phyloP scores from a whole-genome alignment of 192 early-diverging fungal genomes.

The Rhizoclosmatium sp. region DNA sequence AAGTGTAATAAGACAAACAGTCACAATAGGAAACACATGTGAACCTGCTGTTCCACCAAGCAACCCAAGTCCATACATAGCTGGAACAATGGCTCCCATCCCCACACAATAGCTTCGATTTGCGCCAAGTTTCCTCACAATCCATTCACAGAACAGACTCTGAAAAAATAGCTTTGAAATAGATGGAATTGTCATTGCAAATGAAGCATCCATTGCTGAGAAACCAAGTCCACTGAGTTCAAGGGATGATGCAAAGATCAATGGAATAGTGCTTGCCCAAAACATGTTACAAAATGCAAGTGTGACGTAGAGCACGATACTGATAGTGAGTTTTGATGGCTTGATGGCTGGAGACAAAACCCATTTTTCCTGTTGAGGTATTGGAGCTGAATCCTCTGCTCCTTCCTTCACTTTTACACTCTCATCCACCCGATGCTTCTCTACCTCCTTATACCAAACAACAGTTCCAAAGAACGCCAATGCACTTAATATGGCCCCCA shows the following conservation, averaged over 20 bases:
- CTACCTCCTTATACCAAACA: neutral
- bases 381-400: neutral
- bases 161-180: constrained; percentile 50
- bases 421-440: neutral
- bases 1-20: constrained; percentile 33
- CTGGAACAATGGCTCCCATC: constrained; percentile 37
- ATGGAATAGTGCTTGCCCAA: constrained; percentile 50
- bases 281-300: constrained; percentile 58
- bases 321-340: constrained; percentile 25
- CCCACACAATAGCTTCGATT: constrained; percentile 31
- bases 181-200: constrained; percentile 42
- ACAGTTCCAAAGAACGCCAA: neutral
- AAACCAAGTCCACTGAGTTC: constrained; percentile 35
- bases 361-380: too few species aligned
- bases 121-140: constrained; percentile 23
- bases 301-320: constrained; percentile 43
- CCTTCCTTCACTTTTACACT: neutral
- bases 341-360: neutral
- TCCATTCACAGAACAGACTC: constrained; percentile 33
- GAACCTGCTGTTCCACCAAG: constrained; percentile 2
- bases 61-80: constrained; percentile 23
- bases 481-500: neutral
- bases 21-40: neutral
- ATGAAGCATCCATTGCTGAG: constrained; percentile 27
- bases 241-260: constrained; percentile 47